These are phyloP conservation scores for Westerdykella ornata DNA, from an alignment of 2,329 filamentous ascomycete genomes.

Conservation along the genomic window DNA sequence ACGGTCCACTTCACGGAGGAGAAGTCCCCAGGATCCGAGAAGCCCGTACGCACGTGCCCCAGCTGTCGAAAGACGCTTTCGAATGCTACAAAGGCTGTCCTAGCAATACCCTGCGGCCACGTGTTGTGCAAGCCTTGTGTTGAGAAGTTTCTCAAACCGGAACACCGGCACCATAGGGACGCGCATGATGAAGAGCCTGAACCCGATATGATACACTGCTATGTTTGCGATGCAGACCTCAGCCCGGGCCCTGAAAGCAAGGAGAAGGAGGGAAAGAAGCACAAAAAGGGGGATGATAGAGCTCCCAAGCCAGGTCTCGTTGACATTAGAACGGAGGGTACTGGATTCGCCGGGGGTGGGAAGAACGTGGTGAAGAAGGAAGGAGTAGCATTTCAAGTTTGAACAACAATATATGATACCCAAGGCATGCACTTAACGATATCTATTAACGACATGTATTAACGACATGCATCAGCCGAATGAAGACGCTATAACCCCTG, in stretches of 20 bases:
- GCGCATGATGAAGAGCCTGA: constrained; percentile 54
- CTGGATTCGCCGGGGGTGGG: constrained; percentile 86
- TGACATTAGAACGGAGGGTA: constrained; percentile 76
- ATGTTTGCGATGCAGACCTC: constrained; percentile 80
- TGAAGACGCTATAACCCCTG: no score
- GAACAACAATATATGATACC: background rate
- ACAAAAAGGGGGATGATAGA: constrained; percentile 47
- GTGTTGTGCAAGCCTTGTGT: constrained; percentile 83
- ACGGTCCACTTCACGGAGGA: constrained; percentile 72
- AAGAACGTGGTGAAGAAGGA: constrained; percentile 71
- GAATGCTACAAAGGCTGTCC: constrained; percentile 74
- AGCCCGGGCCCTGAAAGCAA: constrained; percentile 37
- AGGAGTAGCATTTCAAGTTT: constrained; percentile 67
- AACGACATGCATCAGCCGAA: no score
- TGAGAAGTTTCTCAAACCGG: constrained; percentile 64
- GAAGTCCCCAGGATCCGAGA: constrained; percentile 47
- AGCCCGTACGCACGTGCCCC: constrained; percentile 60
- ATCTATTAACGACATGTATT: no score
- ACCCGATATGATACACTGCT: constrained; percentile 59
- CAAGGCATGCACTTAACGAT: no score
- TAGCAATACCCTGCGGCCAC: constrained; percentile 85
- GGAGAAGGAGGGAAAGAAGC: constrained; percentile 35
- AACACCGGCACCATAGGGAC: constrained; percentile 30
- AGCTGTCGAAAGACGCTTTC: constrained; percentile 76
- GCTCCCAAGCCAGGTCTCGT: constrained; percentile 66